Evolutionary conservation across 129 eudicot genomes (phyloP).

Genomic region (Calendula officinalis): DNA sequence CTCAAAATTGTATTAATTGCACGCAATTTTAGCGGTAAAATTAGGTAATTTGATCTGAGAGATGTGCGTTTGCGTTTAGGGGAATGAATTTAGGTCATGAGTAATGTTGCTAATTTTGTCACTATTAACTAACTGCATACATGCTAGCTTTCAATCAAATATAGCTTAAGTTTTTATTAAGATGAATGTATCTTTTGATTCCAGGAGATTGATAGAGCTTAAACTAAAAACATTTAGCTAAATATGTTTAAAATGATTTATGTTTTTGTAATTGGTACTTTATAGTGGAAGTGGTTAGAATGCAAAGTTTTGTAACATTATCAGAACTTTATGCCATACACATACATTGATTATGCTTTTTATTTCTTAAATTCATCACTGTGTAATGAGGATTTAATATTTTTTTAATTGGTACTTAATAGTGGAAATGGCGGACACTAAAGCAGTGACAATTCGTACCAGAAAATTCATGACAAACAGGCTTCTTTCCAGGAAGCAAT

Average conservation of each 20-base stretch:
- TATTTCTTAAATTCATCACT: not conserved
- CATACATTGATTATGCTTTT: not conserved
- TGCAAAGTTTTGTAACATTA: no score
- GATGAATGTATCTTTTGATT: not conserved
- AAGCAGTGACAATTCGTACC: constrained; percentile 37
- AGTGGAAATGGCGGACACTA: constrained; percentile 38
- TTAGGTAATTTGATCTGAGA: not conserved
- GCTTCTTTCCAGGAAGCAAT: constrained; percentile 43
- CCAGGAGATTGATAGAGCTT: not conserved
- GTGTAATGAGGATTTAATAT: not conserved
- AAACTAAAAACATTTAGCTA: not conserved
- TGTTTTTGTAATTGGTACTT: no score
- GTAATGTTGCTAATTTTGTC: not conserved
- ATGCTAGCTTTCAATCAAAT: no score
- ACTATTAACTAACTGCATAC: not conserved
- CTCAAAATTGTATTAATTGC: not conserved
- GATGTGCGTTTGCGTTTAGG: no score
- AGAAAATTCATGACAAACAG: constrained; percentile 44
- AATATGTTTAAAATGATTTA: not conserved
- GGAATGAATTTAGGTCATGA: not conserved
- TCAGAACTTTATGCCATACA: not conserved
- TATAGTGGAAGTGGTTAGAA: no score
- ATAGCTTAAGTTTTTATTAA: not conserved
- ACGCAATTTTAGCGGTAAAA: not conserved
- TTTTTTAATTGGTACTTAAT: not conserved